Conservation (phyloP, 305 asterid genomes). For the Salvia sclarea region DNA sequence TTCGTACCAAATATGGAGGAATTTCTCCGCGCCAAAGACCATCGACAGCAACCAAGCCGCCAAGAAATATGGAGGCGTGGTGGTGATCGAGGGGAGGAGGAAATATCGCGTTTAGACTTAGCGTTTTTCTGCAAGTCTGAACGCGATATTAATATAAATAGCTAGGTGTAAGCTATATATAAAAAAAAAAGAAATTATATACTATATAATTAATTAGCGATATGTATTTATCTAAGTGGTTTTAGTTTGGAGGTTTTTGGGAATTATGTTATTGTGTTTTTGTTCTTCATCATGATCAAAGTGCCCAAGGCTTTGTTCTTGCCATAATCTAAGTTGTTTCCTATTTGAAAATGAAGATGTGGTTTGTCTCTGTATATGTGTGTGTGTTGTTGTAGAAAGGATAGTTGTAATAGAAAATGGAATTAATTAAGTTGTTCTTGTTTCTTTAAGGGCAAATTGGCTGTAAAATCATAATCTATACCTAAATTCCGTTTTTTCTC, state of each 20-base stretch:
- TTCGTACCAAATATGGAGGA: conserved; percentile 27
- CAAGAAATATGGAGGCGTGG: conserved; percentile 41
- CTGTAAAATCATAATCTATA: too few relatives aligned
- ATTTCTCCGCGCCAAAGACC: conserved; percentile 31
- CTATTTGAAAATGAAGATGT: neutral
- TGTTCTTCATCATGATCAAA: neutral
- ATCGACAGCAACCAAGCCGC: conserved; percentile 53
- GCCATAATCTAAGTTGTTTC: neutral
- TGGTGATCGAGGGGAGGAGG: conserved; percentile 34
- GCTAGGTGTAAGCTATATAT: too few relatives aligned
- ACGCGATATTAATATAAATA: too few relatives aligned
- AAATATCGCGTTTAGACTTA: conserved; percentile 24
- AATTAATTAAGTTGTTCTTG: too few relatives aligned
- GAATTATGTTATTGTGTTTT: neutral
- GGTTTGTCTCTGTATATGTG: neutral
- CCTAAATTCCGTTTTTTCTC: too few relatives aligned
- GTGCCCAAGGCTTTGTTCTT: neutral
- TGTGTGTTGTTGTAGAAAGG: neutral
- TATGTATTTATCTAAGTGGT: neutral
- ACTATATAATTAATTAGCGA: too few relatives aligned
- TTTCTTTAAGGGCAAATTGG: too few relatives aligned
- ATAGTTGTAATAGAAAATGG: too few relatives aligned
- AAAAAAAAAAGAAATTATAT: too few relatives aligned
- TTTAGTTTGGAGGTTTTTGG: conserved; percentile 4
- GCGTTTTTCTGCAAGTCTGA: neutral